Conservation (phyloP, 108 stramenopile genomes). For the Cyclotella kingstonii region DNA sequence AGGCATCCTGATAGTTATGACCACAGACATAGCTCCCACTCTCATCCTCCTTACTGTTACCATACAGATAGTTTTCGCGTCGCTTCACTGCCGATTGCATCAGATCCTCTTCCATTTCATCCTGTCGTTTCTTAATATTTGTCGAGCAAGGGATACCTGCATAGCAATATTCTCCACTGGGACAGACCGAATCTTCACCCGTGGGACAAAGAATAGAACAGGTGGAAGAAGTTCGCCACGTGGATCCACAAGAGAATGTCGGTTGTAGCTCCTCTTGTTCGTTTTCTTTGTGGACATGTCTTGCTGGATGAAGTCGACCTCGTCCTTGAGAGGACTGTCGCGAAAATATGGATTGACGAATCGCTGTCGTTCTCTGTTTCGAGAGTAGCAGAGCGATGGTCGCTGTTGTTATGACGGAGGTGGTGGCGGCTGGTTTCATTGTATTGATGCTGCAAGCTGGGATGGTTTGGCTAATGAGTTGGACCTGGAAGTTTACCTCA, state of each 20-base stretch:
- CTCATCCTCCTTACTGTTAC: background rate
- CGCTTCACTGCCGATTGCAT: background rate
- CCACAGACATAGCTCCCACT: slow-evolving; percentile 7
- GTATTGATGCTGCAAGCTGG: background rate
- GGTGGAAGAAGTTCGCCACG: background rate
- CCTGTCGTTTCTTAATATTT: background rate
- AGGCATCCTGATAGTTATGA: background rate
- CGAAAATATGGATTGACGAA: background rate
- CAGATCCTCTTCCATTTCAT: background rate
- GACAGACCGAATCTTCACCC: slow-evolving; percentile 5
- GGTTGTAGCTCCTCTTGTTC: background rate
- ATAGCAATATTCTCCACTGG: slow-evolving; percentile 9
- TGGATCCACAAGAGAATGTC: slow-evolving; percentile 2
- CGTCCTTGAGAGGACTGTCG: background rate
- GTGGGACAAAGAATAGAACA: slow-evolving; percentile 4
- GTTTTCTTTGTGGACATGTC: background rate
- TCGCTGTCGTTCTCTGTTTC: background rate
- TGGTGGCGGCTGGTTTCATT: background rate
- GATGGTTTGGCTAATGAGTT: background rate
- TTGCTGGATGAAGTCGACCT: background rate
- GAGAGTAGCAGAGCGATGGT: background rate
- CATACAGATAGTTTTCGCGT: background rate
- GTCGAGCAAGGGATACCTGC: slow-evolving; percentile 7
- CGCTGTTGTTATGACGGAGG: background rate
- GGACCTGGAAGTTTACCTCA: background rate